Evolutionary conservation across 2,329 filamentous ascomycete genomes (phyloP).

Genomic region (Alternaria sp.): DNA sequence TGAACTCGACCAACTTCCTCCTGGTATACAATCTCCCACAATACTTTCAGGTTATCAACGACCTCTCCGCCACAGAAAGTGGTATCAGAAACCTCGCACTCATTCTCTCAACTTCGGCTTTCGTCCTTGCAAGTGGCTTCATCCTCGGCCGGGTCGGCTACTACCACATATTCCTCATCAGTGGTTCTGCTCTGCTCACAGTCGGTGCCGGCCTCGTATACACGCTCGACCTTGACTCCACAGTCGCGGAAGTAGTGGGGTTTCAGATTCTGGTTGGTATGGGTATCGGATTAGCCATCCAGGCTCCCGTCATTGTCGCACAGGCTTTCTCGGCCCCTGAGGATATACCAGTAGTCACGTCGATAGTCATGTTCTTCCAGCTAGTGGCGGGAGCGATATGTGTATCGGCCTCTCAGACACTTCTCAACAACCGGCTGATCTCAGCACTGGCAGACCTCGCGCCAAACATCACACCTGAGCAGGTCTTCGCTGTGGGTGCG

Average conservation of each 20-base stretch:
- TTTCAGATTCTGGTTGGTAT: conserved; percentile 54
- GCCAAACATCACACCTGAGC: no score
- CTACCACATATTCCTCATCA: conserved; percentile 43
- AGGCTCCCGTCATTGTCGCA: conserved; percentile 41
- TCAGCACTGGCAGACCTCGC: no score
- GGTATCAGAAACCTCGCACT: conserved; percentile 54
- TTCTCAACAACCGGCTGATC: no score
- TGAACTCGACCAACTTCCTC: conserved; percentile 31
- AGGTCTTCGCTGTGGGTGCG: no score
- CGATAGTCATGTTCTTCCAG: not conserved
- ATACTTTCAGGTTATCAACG: conserved; percentile 55
- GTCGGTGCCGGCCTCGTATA: conserved; percentile 52
- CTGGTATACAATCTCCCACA: conserved; percentile 56
- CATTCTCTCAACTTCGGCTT: conserved; percentile 41
- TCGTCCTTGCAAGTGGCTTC: not conserved
- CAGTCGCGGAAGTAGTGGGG: conserved; percentile 52
- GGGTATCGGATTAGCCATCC: conserved; percentile 38
- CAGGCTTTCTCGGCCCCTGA: conserved; percentile 31
- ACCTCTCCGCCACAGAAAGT: conserved; percentile 41
- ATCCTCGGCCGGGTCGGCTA: conserved; percentile 33
- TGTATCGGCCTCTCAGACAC: no score
- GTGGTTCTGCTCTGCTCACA: conserved; percentile 36
- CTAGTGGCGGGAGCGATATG: no score
- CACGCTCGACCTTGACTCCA: conserved; percentile 48
- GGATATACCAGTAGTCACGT: not conserved